Conservation (phyloP, 345 rosid genomes). For the Garcia nutans region DNA sequence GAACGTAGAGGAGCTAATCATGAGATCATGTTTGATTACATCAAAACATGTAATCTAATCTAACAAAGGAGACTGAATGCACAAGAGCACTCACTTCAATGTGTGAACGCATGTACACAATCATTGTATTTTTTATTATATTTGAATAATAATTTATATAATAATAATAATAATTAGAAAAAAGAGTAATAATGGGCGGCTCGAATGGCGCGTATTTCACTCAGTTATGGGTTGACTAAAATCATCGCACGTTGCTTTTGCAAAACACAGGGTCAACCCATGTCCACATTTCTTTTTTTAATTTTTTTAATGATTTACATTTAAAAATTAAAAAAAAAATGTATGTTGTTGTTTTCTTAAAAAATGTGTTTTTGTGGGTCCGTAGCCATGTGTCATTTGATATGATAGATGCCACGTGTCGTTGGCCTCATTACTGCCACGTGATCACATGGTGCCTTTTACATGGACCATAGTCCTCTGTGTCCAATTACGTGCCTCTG, state of each 20-base stretch:
- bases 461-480: background rate
- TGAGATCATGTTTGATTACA: too few species aligned
- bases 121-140: too few species aligned
- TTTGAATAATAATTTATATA: background rate
- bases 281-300: slow-evolving; percentile 1
- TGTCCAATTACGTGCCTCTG: background rate
- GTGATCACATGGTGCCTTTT: background rate
- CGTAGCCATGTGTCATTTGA: background rate
- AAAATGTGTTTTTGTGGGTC: background rate
- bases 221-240: slow-evolving; percentile 17
- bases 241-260: background rate
- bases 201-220: slow-evolving; percentile 2
- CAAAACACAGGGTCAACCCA: slow-evolving; percentile 24
- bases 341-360: background rate
- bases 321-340: background rate
- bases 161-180: background rate
- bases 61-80: too few species aligned
- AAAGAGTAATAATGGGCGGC: slow-evolving; percentile 19
- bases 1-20: too few species aligned
- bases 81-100: too few species aligned
- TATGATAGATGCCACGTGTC: background rate
- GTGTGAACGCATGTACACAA: too few species aligned
- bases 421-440: background rate
- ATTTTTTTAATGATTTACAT: background rate
- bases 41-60: too few species aligned